phyloP scores from a whole-genome alignment of 2,329 filamentous ascomycete species.

The Pezicula rhizophila region DNA sequence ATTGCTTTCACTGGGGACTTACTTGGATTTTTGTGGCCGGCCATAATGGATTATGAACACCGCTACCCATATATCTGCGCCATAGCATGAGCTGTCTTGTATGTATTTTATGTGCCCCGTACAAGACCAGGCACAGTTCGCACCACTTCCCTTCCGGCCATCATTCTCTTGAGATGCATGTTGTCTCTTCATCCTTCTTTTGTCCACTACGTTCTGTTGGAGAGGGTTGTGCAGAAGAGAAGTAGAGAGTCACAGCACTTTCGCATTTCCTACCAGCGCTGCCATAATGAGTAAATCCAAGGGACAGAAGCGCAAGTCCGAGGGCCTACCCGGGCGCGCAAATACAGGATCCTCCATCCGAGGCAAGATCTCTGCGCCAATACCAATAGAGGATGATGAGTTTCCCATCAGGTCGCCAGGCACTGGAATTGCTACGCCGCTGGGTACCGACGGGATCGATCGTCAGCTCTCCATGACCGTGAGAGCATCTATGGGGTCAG shows the following conservation, averaged over 20 bases:
- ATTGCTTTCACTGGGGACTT: neutral
- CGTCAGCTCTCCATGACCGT: conserved; percentile 6
- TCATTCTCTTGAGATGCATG: conserved; percentile 4
- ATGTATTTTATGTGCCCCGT: too few species aligned
- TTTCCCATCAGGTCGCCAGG: conserved; percentile 45
- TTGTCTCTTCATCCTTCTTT: conserved; percentile 5
- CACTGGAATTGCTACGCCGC: conserved; percentile 29
- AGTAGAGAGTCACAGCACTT: neutral
- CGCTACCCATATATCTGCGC: too few species aligned
- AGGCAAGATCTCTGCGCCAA: conserved; percentile 56
- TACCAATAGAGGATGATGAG: conserved; percentile 53
- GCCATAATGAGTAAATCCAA: conserved; percentile 23
- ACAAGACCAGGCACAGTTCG: too few species aligned
- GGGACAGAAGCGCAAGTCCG: conserved; percentile 17
- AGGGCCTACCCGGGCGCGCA: conserved; percentile 9
- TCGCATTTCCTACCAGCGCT: neutral
- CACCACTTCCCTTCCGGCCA: too few species aligned
- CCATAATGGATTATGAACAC: too few species aligned
- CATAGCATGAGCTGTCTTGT: too few species aligned
- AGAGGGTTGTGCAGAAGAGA: neutral
- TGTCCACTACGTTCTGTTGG: conserved; percentile 11
- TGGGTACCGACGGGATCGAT: conserved; percentile 19
- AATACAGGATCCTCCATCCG: conserved; percentile 43
- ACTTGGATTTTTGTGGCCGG: neutral
- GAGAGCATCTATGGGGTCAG: conserved; percentile 13